A percentile compares a stretch with the other conserved stretches of the same genome.
These are phyloP conservation scores for Polytolypa hystricis DNA, from an alignment of 2,329 filamentous ascomycete genomes.

Conservation along the genomic window DNA sequence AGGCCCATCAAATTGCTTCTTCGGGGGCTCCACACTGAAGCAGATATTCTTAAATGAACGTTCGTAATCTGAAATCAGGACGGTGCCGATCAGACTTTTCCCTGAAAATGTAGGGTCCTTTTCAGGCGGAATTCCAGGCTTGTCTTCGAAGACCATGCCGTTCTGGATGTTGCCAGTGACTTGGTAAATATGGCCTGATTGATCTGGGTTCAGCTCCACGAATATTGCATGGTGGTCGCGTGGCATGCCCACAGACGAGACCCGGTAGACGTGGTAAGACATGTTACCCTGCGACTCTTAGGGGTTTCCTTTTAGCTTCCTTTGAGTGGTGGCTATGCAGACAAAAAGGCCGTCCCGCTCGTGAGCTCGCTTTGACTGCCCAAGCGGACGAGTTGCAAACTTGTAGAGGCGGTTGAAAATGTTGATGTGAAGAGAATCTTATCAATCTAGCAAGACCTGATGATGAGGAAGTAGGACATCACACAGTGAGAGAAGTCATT, in stretches of 20 bases:
- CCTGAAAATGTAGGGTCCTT: conserved; percentile 11
- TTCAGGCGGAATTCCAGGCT: conserved; percentile 11
- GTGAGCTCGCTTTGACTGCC: too few relatives aligned
- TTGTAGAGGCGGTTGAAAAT: too few relatives aligned
- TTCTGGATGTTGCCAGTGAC: conserved; percentile 22
- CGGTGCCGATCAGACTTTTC: conserved; percentile 14
- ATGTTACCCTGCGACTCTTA: too few relatives aligned
- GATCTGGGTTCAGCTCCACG: conserved; percentile 13
- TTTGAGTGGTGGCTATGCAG: too few relatives aligned
- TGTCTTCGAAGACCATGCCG: conserved; percentile 19
- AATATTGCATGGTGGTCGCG: conserved; percentile 19
- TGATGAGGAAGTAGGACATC: too few relatives aligned
- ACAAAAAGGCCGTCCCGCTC: too few relatives aligned
- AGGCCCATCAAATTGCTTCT: conserved; percentile 4
- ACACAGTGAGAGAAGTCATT: too few relatives aligned
- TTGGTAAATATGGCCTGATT: conserved; percentile 16
- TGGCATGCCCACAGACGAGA: conserved; percentile 14
- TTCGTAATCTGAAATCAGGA: conserved; percentile 6
- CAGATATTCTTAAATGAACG: background rate
- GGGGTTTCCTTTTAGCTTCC: too few relatives aligned
- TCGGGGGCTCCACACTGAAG: conserved; percentile 1
- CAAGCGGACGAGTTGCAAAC: too few relatives aligned
- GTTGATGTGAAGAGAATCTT: too few relatives aligned
- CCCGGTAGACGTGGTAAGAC: conserved; percentile 14
- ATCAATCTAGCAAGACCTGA: too few relatives aligned